These are phyloP conservation scores for Aspergillus pseudoterreus DNA, from an alignment of 2,329 filamentous ascomycete genomes.

Conservation along the genomic window DNA sequence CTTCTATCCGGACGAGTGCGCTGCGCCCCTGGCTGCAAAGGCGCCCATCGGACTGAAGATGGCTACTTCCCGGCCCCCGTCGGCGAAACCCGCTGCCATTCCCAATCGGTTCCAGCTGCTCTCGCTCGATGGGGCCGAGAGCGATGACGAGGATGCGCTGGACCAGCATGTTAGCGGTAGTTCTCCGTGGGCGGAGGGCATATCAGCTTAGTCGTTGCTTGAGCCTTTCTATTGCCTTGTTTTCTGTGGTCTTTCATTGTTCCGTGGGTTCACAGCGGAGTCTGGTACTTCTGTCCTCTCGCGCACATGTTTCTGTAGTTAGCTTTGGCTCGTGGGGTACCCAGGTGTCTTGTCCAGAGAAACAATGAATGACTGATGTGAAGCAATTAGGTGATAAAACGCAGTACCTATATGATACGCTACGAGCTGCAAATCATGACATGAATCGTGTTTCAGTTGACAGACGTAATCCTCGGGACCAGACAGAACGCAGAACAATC, in stretches of 20 bases:
- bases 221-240: too few species aligned
- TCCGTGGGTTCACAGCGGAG: too few species aligned
- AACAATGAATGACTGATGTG: too few species aligned
- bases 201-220: conserved; percentile 8
- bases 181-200: conserved; percentile 13
- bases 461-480: background rate
- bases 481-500: background rate
- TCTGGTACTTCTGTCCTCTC: too few species aligned
- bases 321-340: too few species aligned
- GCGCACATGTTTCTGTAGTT: too few species aligned
- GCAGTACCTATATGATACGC: too few species aligned
- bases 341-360: too few species aligned
- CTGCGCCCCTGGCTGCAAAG: conserved; percentile 49
- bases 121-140: conserved; percentile 46
- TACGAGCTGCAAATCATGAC: background rate
- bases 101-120: conserved; percentile 63
- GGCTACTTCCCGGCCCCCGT: conserved; percentile 17
- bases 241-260: too few species aligned
- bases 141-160: conserved; percentile 21
- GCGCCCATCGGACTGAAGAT: conserved; percentile 28
- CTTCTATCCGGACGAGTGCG: conserved; percentile 71
- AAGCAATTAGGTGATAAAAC: too few species aligned
- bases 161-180: conserved; percentile 10
- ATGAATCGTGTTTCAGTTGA: conserved; percentile 2
- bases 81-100: conserved; percentile 31